Conservation (phyloP, 306 rosid genomes). For the Begonia fuchsioides region DNA sequence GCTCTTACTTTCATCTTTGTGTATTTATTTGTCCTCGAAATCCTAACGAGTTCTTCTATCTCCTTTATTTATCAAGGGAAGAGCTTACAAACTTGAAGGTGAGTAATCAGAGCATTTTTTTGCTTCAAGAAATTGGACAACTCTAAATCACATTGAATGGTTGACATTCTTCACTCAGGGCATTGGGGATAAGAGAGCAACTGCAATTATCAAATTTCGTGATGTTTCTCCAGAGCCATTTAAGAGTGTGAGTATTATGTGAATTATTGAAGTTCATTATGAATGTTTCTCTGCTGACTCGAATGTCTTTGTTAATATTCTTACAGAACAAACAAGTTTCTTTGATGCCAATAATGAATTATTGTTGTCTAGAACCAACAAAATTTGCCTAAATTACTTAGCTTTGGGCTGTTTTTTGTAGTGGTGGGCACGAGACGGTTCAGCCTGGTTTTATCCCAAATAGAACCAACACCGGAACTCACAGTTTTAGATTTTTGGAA, state of each 20-base stretch:
- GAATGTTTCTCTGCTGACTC: not conserved
- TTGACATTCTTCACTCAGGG: slow-evolving; percentile 25
- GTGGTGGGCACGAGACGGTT: too few relatives aligned
- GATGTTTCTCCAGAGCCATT: slow-evolving; percentile 68
- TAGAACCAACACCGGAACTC: too few relatives aligned
- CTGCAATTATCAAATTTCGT: slow-evolving; percentile 49
- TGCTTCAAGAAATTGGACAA: slow-evolving; percentile 1
- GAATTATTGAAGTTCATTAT: not conserved
- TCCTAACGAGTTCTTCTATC: not conserved
- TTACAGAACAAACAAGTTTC: not conserved
- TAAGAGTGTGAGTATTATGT: slow-evolving; percentile 44
- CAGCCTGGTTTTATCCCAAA: too few relatives aligned
- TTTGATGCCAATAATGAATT: not conserved
- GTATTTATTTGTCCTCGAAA: not conserved
- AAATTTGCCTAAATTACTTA: slow-evolving; percentile 2
- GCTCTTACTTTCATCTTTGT: not conserved
- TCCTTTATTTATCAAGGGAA: slow-evolving; percentile 27
- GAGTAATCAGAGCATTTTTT: slow-evolving; percentile 8
- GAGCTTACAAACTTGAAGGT: slow-evolving; percentile 65
- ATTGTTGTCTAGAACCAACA: not conserved
- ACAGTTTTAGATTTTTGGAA: too few relatives aligned
- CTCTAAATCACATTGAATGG: too few relatives aligned
- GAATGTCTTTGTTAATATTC: not conserved
- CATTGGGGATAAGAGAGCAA: slow-evolving; percentile 87
- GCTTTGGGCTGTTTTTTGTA: too few relatives aligned